Evolutionary conservation across 1,284 basidiomycete species (phyloP).

Genomic region (Gomphus sp.): DNA sequence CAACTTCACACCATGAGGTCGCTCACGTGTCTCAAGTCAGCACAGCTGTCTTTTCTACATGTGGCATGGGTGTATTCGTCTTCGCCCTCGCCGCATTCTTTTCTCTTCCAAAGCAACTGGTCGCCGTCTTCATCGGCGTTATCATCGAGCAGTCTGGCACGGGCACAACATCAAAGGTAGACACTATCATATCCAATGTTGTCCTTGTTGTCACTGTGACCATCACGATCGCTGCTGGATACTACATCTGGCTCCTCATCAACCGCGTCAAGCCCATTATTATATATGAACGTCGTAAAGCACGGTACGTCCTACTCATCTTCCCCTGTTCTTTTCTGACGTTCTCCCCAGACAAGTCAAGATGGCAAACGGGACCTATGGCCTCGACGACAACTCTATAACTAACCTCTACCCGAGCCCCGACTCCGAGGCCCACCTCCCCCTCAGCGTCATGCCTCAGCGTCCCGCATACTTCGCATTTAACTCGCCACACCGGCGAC

Average conservation of each 20-base stretch:
- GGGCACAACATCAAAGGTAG: conserved; percentile 28
- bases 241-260: conserved; percentile 77
- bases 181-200: conserved; percentile 52
- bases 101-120: conserved; percentile 71
- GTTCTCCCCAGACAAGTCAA: background rate
- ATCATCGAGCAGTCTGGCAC: conserved; percentile 31
- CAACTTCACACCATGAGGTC: background rate
- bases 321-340: background rate
- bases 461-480: background rate
- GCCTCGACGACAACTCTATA: background rate
- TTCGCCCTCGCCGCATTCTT: conserved; percentile 66
- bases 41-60: conserved; percentile 73
- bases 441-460: conserved; percentile 2
- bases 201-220: conserved; percentile 57
- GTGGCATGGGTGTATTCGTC: conserved; percentile 65
- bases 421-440: conserved; percentile 3
- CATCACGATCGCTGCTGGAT: conserved; percentile 72
- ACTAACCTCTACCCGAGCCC: background rate
- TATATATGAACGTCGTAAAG: conserved; percentile 66
- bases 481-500: background rate
- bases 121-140: conserved; percentile 68
- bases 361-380: background rate
- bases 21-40: conserved; percentile 32
- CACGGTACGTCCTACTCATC: conserved; percentile 33
- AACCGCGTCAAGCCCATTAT: conserved; percentile 64